A percentile compares a stretch with the other conserved stretches of the same genome.
Conservation (phyloP, 768 basidiomycete genomes). For the Suillus fuscotomentosus region DNA sequence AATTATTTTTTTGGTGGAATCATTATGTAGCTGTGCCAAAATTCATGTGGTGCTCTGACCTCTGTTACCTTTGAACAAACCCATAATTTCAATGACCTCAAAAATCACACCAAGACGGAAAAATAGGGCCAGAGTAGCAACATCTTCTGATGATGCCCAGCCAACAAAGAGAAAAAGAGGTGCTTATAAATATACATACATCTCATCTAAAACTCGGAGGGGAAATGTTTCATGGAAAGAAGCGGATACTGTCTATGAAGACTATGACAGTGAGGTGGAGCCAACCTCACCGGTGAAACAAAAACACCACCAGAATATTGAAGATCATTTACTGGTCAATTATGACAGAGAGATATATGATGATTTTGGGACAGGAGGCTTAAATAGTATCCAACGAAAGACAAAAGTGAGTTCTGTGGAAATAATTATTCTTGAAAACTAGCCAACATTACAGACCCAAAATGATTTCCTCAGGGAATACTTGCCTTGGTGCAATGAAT, state of each 20-base stretch:
- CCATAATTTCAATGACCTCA: too few relatives aligned
- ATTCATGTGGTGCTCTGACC: too few relatives aligned
- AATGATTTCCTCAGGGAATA: slow-evolving; percentile 4
- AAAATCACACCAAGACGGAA: too few relatives aligned
- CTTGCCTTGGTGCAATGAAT: not conserved
- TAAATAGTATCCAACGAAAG: not conserved
- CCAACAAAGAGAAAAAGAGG: too few relatives aligned
- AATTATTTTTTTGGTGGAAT: not conserved
- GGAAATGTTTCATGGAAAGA: not conserved
- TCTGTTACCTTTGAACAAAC: too few relatives aligned
- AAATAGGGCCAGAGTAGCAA: too few relatives aligned
- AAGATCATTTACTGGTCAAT: not conserved
- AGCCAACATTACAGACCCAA: not conserved
- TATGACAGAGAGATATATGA: not conserved
- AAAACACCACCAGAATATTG: not conserved
- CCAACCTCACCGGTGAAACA: not conserved
- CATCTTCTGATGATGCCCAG: too few relatives aligned
- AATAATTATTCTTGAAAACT: too few relatives aligned
- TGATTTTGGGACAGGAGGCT: not conserved
- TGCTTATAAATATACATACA: too few relatives aligned
- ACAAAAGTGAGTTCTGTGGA: not conserved
- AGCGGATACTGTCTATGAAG: not conserved
- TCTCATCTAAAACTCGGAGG: too few relatives aligned
- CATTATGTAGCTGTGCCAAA: too few relatives aligned
- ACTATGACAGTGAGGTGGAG: not conserved